Conservation (phyloP, 2,329 filamentous ascomycete species). For the Boeremia lycopersici region DNA sequence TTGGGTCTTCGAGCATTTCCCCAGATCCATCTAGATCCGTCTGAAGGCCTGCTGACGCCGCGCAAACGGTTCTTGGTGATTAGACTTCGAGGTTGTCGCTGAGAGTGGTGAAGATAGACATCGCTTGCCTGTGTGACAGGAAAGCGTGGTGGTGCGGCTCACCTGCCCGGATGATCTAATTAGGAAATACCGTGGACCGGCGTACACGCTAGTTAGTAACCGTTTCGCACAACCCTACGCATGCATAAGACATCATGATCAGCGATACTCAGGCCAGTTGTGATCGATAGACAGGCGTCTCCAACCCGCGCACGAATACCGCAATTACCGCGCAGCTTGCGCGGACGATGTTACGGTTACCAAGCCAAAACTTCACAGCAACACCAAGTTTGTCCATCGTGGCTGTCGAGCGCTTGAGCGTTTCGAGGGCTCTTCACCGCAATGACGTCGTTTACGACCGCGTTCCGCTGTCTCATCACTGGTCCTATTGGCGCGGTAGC, state of each 20-base stretch:
- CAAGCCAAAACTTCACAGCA: slow-evolving; percentile 2
- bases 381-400: slow-evolving; percentile 10
- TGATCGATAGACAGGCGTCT: slow-evolving; percentile 12
- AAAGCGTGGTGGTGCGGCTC: slow-evolving; percentile 5
- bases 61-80: slow-evolving; percentile 6
- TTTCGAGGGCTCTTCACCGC: slow-evolving; percentile 4
- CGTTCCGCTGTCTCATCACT: slow-evolving; percentile 4
- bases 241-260: slow-evolving; percentile 12
- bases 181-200: slow-evolving; percentile 5
- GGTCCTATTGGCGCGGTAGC: slow-evolving; percentile 17
- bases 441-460: slow-evolving; percentile 25
- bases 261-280: slow-evolving; percentile 5
- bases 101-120: slow-evolving; percentile 12
- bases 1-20: slow-evolving; percentile 1
- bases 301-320: slow-evolving; percentile 7
- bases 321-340: slow-evolving; percentile 9
- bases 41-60: slow-evolving; percentile 1
- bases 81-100: slow-evolving; percentile 3
- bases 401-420: slow-evolving; percentile 6
- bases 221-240: slow-evolving; percentile 7
- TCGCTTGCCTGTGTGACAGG: neutral
- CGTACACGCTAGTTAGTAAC: slow-evolving; percentile 10
- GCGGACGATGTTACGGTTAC: slow-evolving; percentile 2
- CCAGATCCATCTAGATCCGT: neutral
- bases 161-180: slow-evolving; percentile 3